Evolutionary conservation across 1,139 yeast genomes (phyloP).

Genomic region (Casaregolazyma lundiana): DNA sequence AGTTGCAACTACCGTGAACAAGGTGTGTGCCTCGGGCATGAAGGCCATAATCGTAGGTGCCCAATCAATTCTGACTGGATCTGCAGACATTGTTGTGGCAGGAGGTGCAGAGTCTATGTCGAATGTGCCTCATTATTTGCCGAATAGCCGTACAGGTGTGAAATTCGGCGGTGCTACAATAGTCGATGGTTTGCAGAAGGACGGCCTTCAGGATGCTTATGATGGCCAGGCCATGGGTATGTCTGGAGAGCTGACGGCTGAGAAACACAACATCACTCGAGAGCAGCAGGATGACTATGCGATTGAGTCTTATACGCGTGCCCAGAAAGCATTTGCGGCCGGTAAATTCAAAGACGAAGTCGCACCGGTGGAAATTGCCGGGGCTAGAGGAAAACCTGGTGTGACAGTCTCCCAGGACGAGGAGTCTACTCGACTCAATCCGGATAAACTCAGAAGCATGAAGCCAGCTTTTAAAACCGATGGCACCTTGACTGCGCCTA

Average conservation of each 20-base stretch:
- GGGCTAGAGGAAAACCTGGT: slow-evolving; percentile 91
- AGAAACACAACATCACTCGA: slow-evolving; percentile 60
- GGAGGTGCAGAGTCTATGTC: slow-evolving; percentile 99
- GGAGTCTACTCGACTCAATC: slow-evolving; percentile 73
- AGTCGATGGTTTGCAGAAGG: slow-evolving; percentile 86
- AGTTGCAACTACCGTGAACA: slow-evolving; percentile 87
- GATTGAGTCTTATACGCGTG: slow-evolving; percentile 77
- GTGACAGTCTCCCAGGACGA: slow-evolving; percentile 65
- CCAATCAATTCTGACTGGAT: slow-evolving; percentile 82
- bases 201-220: slow-evolving; percentile 89
- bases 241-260: slow-evolving; percentile 94
- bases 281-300: slow-evolving; percentile 81
- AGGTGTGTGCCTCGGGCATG: slow-evolving; percentile 97
- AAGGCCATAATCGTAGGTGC: slow-evolving; percentile 88
- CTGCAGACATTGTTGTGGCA: slow-evolving; percentile 87
- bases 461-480: slow-evolving; percentile 91
- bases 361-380: slow-evolving; percentile 82
- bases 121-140: slow-evolving; percentile 89
- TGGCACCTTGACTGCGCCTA: slow-evolving; percentile 89
- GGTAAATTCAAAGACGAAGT: slow-evolving; percentile 83
- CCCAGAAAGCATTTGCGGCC: slow-evolving; percentile 68
- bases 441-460: slow-evolving; percentile 67
- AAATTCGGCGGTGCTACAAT: slow-evolving; percentile 77
- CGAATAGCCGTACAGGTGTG: slow-evolving; percentile 71
- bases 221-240: slow-evolving; percentile 88